A percentile compares a stretch with the other conserved stretches of the same genome.
Conservation (phyloP, 164 flowering plant genomes). For the Magnolia sinica region DNA sequence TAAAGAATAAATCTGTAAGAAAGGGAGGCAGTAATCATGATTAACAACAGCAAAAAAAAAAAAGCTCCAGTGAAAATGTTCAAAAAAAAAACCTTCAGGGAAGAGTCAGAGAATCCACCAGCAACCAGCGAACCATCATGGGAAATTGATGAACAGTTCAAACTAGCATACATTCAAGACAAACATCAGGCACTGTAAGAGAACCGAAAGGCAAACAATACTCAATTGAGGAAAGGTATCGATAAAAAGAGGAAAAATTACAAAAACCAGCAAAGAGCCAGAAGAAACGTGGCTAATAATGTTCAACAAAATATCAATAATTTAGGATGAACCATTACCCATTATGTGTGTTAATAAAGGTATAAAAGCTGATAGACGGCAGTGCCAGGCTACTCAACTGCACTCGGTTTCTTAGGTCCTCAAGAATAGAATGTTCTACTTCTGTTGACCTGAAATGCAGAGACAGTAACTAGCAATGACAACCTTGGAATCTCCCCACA, state of each 20-base stretch:
- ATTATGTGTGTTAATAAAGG: constrained; percentile 86
- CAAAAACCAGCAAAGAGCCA: not conserved
- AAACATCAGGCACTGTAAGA: constrained; percentile 9
- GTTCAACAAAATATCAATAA: not conserved
- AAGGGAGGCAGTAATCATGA: not conserved
- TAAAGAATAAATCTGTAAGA: not conserved
- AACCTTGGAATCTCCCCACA: not conserved
- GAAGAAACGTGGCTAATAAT: not conserved
- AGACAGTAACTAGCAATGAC: not conserved
- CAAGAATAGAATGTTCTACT: constrained; percentile 83
- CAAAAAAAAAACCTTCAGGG: constrained; percentile 59
- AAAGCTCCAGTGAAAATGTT: no score
- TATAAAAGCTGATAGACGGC: constrained; percentile 94
- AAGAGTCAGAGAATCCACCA: constrained; percentile 98
- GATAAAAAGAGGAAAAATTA: not conserved
- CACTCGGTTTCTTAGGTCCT: constrained; percentile 89
- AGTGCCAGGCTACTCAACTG: constrained; percentile 74
- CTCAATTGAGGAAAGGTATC: not conserved
- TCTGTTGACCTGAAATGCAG: constrained; percentile 53
- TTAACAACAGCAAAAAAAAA: not conserved
- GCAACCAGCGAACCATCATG: constrained; percentile 96
- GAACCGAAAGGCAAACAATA: not conserved
- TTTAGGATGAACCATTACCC: constrained; percentile 37
- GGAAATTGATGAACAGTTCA: constrained; percentile 89
- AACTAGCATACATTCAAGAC: constrained; percentile 34